Evolutionary conservation across 2,329 filamentous ascomycete species (phyloP).

Genomic region (Arthrobotrys entomopaga): DNA sequence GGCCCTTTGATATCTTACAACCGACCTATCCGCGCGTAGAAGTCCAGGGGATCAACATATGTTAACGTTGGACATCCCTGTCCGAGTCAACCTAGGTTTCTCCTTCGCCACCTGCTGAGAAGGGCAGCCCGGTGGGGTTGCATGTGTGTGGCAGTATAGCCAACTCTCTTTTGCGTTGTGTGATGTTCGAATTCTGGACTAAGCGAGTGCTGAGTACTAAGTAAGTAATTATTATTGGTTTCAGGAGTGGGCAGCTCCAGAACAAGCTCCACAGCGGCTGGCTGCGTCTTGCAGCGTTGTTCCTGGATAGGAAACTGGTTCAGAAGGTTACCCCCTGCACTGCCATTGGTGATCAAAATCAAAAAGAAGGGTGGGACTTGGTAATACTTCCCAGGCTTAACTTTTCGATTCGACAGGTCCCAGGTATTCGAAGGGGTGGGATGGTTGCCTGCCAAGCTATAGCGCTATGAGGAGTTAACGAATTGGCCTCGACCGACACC

Average conservation of each 20-base stretch:
- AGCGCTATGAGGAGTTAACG: background rate
- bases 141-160: constrained; percentile 23
- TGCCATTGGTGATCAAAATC: constrained; percentile 36
- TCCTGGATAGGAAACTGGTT: constrained; percentile 48
- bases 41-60: constrained; percentile 23
- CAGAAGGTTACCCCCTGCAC: too few relatives aligned
- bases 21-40: constrained; percentile 16
- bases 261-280: constrained; percentile 3
- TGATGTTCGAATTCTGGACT: constrained; percentile 27
- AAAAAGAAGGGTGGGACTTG: too few relatives aligned
- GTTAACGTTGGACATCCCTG: constrained; percentile 26
- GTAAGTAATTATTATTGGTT: too few relatives aligned
- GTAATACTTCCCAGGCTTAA: constrained; percentile 15
- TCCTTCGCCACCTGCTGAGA: constrained; percentile 48
- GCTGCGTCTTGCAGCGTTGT: constrained; percentile 16
- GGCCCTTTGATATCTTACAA: constrained; percentile 1
- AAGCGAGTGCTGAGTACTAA: too few relatives aligned
- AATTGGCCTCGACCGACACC: background rate
- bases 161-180: constrained; percentile 36
- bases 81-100: background rate
- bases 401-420: constrained; percentile 24
- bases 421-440: constrained; percentile 4
- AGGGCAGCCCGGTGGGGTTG: constrained; percentile 29
- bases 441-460: constrained; percentile 53
- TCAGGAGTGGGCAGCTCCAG: constrained; percentile 10